Evolutionary conservation across 495 filamentous ascomycete species (phyloP).

Genomic region (Polyplosphaeria fusca): DNA sequence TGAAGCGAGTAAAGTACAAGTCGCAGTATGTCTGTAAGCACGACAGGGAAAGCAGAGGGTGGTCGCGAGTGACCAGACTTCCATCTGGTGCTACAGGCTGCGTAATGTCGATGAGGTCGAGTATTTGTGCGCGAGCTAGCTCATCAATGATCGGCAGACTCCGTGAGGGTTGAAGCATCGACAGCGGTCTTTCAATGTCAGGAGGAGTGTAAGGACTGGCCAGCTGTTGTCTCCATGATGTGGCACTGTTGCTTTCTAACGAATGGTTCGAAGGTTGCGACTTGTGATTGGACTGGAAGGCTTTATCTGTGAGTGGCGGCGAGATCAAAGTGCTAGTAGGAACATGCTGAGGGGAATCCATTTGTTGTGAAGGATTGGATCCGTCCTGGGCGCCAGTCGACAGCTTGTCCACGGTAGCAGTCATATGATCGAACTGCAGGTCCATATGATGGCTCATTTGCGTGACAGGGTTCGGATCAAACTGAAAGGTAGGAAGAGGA

Average conservation of each 20-base stretch:
- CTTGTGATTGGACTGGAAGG: neutral
- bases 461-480: conserved; percentile 5
- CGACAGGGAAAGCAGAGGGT: conserved; percentile 48
- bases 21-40: conserved; percentile 53
- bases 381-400: conserved; percentile 4
- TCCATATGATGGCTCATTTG: conserved; percentile 11
- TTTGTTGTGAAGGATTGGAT: conserved; percentile 11
- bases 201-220: neutral
- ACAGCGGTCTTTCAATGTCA: conserved; percentile 37
- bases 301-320: conserved; percentile 20
- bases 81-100: conserved; percentile 46
- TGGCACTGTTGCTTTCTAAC: too few relatives aligned
- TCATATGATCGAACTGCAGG: conserved; percentile 15
- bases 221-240: neutral
- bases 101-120: conserved; percentile 47
- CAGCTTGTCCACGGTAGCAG: neutral
- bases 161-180: conserved; percentile 39
- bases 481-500: conserved; percentile 15
- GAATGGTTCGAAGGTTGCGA: neutral
- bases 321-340: conserved; percentile 8
- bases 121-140: conserved; percentile 41
- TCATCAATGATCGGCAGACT: conserved; percentile 42
- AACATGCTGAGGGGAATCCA: conserved; percentile 12
- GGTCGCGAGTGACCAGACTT: conserved; percentile 42
- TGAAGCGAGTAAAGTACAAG: conserved; percentile 55